phyloP scores from a whole-genome alignment of 2,329 filamentous ascomycete genomes.

The Emmonsia crescens region DNA sequence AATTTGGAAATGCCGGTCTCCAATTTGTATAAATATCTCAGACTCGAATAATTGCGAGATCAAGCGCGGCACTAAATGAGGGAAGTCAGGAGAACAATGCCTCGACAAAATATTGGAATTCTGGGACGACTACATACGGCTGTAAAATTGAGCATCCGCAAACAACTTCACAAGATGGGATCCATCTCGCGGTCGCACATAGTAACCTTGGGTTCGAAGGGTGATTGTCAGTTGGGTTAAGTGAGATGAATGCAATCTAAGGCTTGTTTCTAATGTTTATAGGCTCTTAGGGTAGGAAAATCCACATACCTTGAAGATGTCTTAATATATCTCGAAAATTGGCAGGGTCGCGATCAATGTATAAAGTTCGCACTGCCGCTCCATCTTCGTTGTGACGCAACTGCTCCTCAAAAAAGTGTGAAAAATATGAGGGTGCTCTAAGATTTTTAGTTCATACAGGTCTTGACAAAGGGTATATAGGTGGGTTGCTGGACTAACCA shows the following conservation, averaged over 20 bases:
- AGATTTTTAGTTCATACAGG: constrained; percentile 37
- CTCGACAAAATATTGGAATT: background rate
- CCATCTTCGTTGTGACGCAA: constrained; percentile 53
- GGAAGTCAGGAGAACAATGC: background rate
- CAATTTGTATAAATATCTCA: constrained; percentile 85
- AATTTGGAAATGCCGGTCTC: constrained; percentile 77
- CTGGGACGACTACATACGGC: constrained; percentile 41
- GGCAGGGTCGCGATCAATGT: constrained; percentile 84
- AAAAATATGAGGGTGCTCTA: constrained; percentile 91
- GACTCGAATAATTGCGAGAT: constrained; percentile 86
- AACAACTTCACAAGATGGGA: constrained; percentile 86
- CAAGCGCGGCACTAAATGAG: constrained; percentile 62
- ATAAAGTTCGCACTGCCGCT: constrained; percentile 61
- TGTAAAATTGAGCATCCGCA: constrained; percentile 92
- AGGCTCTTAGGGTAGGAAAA: background rate
- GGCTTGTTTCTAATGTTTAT: background rate
- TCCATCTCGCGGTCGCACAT: constrained; percentile 69
- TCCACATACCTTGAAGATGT: constrained; percentile 60
- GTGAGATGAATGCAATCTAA: background rate
- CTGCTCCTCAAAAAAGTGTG: constrained; percentile 83
- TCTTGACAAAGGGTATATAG: background rate
- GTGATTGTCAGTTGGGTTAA: background rate
- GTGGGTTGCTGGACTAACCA: constrained; percentile 41
- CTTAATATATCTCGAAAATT: constrained; percentile 84
- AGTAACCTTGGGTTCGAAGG: constrained; percentile 49